phyloP scores from a whole-genome alignment of 805 yeast species.

The Wilhelminamyces savonicus region DNA sequence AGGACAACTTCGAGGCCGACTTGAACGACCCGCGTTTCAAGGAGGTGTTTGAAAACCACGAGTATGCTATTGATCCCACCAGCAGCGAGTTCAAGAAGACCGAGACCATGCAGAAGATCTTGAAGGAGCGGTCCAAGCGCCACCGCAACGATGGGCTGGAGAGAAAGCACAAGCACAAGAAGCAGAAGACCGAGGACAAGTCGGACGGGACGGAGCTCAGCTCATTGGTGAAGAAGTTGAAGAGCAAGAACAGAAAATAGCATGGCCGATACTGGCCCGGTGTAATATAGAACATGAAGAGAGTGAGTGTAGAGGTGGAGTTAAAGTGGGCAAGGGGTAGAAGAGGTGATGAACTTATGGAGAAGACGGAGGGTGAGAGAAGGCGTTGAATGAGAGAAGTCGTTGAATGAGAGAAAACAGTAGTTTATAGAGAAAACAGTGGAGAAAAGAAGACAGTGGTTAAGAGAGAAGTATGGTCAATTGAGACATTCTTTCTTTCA shows the following conservation, averaged over 20 bases:
- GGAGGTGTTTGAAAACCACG: constrained; percentile 78
- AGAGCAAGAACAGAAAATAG: constrained; percentile 28
- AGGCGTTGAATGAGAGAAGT: too few relatives aligned
- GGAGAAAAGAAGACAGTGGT: too few relatives aligned
- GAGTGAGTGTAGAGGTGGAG: too few relatives aligned
- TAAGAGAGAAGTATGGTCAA: too few relatives aligned
- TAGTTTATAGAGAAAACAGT: too few relatives aligned
- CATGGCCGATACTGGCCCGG: too few relatives aligned
- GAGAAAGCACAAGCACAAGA: constrained; percentile 2
- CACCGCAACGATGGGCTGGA: constrained; percentile 8
- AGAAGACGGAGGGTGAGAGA: too few relatives aligned
- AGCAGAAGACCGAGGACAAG: constrained; percentile 9
- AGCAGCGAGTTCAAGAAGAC: constrained; percentile 88
- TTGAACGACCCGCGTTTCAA: constrained; percentile 80
- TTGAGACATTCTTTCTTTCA: too few relatives aligned
- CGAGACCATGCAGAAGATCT: constrained; percentile 73
- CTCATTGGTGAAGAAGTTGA: constrained; percentile 46
- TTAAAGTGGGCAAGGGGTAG: too few relatives aligned
- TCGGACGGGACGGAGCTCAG: constrained; percentile 7
- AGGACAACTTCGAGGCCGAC: constrained; percentile 57
- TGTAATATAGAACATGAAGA: too few relatives aligned
- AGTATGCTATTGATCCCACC: constrained; percentile 91
- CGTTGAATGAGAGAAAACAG: too few relatives aligned
- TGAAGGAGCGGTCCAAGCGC: constrained; percentile 68
- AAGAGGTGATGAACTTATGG: too few relatives aligned